phyloP scores from a whole-genome alignment of 257 asterid genomes.

The Lavandula angustifolia region DNA sequence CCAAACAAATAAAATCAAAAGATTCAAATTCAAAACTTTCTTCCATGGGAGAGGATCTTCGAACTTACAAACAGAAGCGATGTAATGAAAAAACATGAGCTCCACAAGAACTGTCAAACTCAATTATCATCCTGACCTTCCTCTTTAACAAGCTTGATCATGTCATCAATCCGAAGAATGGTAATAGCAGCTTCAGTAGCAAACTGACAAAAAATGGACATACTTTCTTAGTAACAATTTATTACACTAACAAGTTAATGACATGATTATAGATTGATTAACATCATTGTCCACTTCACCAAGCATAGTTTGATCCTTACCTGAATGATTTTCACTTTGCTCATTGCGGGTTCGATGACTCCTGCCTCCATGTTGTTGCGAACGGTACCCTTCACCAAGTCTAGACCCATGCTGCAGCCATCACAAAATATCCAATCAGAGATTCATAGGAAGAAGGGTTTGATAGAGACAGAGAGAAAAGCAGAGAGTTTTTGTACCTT shows the following conservation, averaged over 20 bases:
- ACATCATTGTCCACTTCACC: neutral
- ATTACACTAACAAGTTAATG: neutral
- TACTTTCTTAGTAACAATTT: neutral
- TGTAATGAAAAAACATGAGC: too few relatives aligned
- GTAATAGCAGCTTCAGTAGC: constrained; percentile 98
- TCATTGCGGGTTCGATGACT: constrained; percentile 97
- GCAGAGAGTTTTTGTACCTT: constrained; percentile 51
- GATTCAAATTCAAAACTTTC: too few relatives aligned
- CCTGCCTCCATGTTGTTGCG: constrained; percentile 95
- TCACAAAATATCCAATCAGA: constrained; percentile 21
- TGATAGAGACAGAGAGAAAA: neutral
- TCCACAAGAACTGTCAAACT: neutral
- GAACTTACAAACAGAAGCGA: too few relatives aligned
- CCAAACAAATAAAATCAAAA: too few relatives aligned
- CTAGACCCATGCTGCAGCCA: constrained; percentile 89
- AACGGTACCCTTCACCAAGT: constrained; percentile 71
- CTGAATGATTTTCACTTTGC: constrained; percentile 98
- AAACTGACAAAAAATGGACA: constrained; percentile 51
- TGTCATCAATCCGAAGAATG: constrained; percentile 97
- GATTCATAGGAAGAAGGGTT: neutral
- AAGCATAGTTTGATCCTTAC: constrained; percentile 35
- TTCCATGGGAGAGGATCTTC: too few relatives aligned
- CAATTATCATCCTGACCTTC: constrained; percentile 68
- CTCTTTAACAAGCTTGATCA: constrained; percentile 88
- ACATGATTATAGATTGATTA: neutral